A percentile compares a stretch with the other conserved stretches of the same genome.
These are phyloP conservation scores for Phlebiopsis flavidoalba DNA, from an alignment of 768 basidiomycete genomes.

Conservation along the genomic window DNA sequence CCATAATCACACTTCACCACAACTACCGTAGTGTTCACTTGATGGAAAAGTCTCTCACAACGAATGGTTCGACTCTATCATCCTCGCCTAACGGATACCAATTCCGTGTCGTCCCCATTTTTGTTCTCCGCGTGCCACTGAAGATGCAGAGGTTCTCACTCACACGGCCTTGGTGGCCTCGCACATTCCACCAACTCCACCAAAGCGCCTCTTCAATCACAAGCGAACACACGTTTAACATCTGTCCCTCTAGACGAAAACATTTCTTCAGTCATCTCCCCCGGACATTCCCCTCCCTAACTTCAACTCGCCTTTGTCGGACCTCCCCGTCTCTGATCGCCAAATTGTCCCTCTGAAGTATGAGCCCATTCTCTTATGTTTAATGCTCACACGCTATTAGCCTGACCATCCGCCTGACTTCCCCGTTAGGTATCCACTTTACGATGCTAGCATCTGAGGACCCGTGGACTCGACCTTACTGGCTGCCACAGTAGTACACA, in stretches of 20 bases:
- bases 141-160: conserved; percentile 16
- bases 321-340: conserved; percentile 41
- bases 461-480: too few relatives aligned
- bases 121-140: conserved; percentile 19
- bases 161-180: conserved; percentile 15
- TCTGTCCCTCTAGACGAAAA: too few relatives aligned
- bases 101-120: conserved; percentile 47
- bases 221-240: conserved; percentile 47
- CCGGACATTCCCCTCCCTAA: too few relatives aligned
- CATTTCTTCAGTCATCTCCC: too few relatives aligned
- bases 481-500: conserved; percentile 32
- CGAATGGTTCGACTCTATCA: conserved; percentile 37
- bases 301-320: conserved; percentile 53
- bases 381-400: conserved; percentile 40
- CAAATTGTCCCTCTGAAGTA: conserved; percentile 44
- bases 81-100: conserved; percentile 57
- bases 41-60: conserved; percentile 42
- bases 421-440: conserved; percentile 31
- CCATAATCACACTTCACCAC: conserved; percentile 45
- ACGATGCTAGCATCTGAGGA: too few relatives aligned
- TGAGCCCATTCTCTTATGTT: conserved; percentile 48
- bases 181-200: conserved; percentile 16
- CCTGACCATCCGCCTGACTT: conserved; percentile 36
- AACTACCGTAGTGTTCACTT: conserved; percentile 37
- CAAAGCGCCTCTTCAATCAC: conserved; percentile 28